Evolutionary conservation across 768 basidiomycete genomes (phyloP).

Genomic region (Glaciozyma antarctica): DNA sequence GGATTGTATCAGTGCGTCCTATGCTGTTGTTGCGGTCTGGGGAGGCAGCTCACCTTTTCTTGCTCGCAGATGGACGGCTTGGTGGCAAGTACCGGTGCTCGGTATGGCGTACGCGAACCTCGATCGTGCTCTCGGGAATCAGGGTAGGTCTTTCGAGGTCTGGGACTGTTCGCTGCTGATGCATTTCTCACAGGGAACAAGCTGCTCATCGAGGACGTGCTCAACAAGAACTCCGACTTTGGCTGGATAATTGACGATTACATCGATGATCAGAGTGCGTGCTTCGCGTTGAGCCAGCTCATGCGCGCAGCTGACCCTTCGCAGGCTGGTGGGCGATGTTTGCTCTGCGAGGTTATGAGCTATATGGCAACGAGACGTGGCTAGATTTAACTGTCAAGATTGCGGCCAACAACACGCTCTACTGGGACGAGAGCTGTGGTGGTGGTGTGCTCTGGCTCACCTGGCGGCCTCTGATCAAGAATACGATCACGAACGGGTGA

Average conservation of each 20-base stretch:
- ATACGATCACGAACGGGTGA: conserved; percentile 22
- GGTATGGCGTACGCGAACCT: conserved; percentile 18
- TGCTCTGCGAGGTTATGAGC: conserved; percentile 12
- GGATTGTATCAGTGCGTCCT: conserved; percentile 16
- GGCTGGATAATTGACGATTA: conserved; percentile 22
- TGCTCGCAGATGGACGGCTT: conserved; percentile 10
- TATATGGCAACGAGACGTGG: conserved; percentile 19
- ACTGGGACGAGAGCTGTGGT: conserved; percentile 17
- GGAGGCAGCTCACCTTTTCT: background rate
- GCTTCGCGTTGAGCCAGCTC: background rate
- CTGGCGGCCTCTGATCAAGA: conserved; percentile 10
- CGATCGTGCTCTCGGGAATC: conserved; percentile 15
- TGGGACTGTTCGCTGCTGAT: background rate
- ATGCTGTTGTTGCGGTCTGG: background rate
- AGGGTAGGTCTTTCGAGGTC: background rate
- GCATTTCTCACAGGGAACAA: conserved; percentile 10
- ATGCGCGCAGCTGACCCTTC: background rate
- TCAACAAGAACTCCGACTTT: conserved; percentile 12
- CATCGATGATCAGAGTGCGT: conserved; percentile 24
- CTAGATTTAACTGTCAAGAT: conserved; percentile 6
- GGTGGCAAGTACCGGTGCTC: conserved; percentile 20
- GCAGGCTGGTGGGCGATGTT: conserved; percentile 24
- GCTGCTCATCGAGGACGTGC: conserved; percentile 14
- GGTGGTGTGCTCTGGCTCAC: conserved; percentile 20
- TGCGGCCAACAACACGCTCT: conserved; percentile 13